phyloP scores from a whole-genome alignment of 1,284 basidiomycete genomes.

The Irpex sp. region DNA sequence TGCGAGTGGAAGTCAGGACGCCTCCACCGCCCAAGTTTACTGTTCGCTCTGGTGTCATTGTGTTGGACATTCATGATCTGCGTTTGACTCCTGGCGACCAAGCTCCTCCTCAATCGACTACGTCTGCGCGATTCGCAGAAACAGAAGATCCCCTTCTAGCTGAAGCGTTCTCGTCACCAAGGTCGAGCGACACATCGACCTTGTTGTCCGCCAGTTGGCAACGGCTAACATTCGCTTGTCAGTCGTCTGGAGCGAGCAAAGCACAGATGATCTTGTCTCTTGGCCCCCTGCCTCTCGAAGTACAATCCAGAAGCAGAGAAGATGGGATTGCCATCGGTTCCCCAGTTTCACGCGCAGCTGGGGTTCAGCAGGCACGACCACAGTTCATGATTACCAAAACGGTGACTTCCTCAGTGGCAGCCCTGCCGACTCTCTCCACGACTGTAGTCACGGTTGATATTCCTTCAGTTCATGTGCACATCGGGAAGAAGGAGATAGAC shows the following conservation, averaged over 20 bases:
- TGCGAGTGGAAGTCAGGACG: constrained; percentile 61
- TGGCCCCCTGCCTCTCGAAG: constrained; percentile 20
- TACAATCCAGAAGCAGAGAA: background rate
- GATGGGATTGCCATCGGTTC: background rate
- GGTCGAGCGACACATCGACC: constrained; percentile 4
- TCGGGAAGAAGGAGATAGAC: constrained; percentile 68
- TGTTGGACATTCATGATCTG: constrained; percentile 64
- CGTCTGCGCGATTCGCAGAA: constrained; percentile 40
- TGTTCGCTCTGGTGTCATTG: constrained; percentile 60
- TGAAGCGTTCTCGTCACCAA: constrained; percentile 9
- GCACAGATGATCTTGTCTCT: constrained; percentile 30
- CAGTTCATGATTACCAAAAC: constrained; percentile 10
- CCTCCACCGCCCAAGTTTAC: constrained; percentile 39
- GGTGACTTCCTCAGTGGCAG: background rate
- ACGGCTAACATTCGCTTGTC: constrained; percentile 47
- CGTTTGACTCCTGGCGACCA: constrained; percentile 33
- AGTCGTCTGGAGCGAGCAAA: constrained; percentile 30
- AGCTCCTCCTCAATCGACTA: constrained; percentile 16
- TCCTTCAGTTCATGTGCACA: constrained; percentile 60
- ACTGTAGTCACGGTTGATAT: constrained; percentile 52
- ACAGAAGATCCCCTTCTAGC: constrained; percentile 15
- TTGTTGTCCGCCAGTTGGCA: constrained; percentile 38
- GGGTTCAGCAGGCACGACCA: background rate
- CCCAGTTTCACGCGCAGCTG: background rate
- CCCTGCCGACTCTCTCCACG: constrained; percentile 23